Percentiles rank a stretch among this genome's conserved stretches.
These are phyloP conservation scores for Lactifluus piperatus DNA, from an alignment of 768 basidiomycete genomes.

Conservation along the genomic window DNA sequence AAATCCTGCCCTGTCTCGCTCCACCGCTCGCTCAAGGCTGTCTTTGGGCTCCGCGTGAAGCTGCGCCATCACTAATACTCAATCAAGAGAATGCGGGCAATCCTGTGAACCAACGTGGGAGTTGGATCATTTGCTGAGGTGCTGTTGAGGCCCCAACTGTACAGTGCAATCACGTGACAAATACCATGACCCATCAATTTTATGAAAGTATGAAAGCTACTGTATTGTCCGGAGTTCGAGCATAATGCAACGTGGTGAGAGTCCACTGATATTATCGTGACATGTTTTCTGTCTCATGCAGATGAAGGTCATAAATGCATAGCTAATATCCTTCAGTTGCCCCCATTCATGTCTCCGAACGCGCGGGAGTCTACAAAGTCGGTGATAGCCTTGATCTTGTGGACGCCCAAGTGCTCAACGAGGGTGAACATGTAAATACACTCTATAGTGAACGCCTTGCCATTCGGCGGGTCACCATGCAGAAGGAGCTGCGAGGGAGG, in stretches of 20 bases:
- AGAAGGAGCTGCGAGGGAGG: not conserved
- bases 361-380: not conserved
- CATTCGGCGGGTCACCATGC: not conserved
- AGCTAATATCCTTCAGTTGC: not conserved
- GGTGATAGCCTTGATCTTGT: not conserved
- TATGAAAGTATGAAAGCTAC: too few species aligned
- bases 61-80: too few species aligned
- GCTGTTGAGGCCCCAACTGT: too few species aligned
- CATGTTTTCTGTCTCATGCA: not conserved
- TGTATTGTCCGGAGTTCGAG: too few species aligned
- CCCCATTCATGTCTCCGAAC: not conserved
- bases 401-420: not conserved
- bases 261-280: not conserved
- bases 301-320: not conserved
- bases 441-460: constrained; percentile 1
- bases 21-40: too few species aligned
- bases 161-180: not conserved
- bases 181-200: too few species aligned
- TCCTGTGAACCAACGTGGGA: too few species aligned
- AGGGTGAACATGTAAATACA: constrained; percentile 3
- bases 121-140: too few species aligned
- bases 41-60: too few species aligned
- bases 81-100: too few species aligned
- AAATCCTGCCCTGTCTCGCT: not conserved
- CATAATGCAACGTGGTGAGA: not conserved